Evolutionary conservation across 208 protist species (phyloP), one percentile per base, ranked within the genome.

Genomic region (Acanthamoeba culbertsoni): DNA sequence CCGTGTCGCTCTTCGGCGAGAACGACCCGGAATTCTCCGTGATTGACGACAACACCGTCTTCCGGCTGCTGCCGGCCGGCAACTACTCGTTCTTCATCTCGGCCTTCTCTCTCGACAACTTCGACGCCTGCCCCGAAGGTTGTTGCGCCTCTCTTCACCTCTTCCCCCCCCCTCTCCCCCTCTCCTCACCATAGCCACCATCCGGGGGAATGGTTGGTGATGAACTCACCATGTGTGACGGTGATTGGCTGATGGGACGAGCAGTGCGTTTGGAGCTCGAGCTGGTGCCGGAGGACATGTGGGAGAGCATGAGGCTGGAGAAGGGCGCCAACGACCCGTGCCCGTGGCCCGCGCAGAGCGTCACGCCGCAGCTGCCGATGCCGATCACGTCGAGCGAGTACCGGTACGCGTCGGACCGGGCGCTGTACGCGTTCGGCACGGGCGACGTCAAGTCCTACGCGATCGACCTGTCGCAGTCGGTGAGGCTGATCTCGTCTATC

Each of bases 1-100:
- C 84, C 53, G 35, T 91, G n/a, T 91, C 84, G 16, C 59, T 91
- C 40, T 91, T 71, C 55, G 51, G 26, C 84, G 84, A 71, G 59
- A 55, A 42, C n/a, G 31, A 91, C 42, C 18, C 55, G 6, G 40
- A n/a, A 8, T 65, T 33, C 55, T 73, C 33, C 35, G 55, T 73
- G 12, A 91, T 63, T 40, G 84, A 5, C 20, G 46, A 63, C 59
- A 20, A 82, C 71, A 91, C 53, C 59, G 45, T 91, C 55, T 91
- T 71, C 59, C 53, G 53, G 23, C 59, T 43, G 35, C 59, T 91
- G 16, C 6, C 20, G 42, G 53, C 84, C 40, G 84, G 84, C 33
- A 91, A 91, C 59, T 91, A 91, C 37, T 91, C 84, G n/a, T 10
- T 91, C 84, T 91, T 91, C 84, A 43, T 91, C 84, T 73, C 84